A percentile compares a stretch with the other conserved stretches of the same genome.
These are phyloP conservation scores for Barnettozyma wickerhamii DNA, from an alignment of 805 yeast species.

Conservation along the genomic window DNA sequence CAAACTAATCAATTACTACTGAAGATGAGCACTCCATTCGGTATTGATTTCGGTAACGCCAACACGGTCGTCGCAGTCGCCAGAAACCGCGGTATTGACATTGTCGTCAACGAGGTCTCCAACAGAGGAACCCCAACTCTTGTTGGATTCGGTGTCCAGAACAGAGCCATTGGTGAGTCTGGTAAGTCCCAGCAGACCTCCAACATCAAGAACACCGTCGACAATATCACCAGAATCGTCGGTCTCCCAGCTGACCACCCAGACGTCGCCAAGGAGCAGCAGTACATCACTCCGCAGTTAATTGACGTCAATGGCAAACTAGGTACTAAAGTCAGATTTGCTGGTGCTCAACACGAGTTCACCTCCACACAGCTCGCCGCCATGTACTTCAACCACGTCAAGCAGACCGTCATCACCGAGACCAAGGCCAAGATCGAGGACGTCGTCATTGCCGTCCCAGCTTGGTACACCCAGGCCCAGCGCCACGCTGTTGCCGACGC, in stretches of 20 bases:
- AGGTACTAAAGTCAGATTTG: constrained; percentile 81
- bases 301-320: constrained; percentile 71
- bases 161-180: constrained; percentile 90
- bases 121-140: constrained; percentile 93
- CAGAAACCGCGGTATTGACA: constrained; percentile 96
- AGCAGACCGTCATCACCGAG: constrained; percentile 73
- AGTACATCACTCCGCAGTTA: constrained; percentile 69
- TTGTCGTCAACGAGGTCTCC: constrained; percentile 96
- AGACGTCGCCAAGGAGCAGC: constrained; percentile 69
- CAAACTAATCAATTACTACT: not conserved
- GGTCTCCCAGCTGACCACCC: constrained; percentile 76
- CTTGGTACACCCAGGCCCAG: constrained; percentile 95
- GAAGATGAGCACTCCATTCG: constrained; percentile 89
- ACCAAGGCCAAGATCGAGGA: constrained; percentile 75
- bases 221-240: constrained; percentile 87
- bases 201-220: constrained; percentile 93
- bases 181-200: constrained; percentile 97
- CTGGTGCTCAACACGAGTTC: constrained; percentile 74
- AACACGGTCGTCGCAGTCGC: constrained; percentile 95
- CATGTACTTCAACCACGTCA: constrained; percentile 90
- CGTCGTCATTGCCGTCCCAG: constrained; percentile 92
- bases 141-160: constrained; percentile 87
- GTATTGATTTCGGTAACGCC: constrained; percentile 96
- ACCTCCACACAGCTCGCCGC: constrained; percentile 89
- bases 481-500: constrained; percentile 97